Conservation (phyloP, 495 filamentous ascomycete species). For the Hypoxylon trugodes region DNA sequence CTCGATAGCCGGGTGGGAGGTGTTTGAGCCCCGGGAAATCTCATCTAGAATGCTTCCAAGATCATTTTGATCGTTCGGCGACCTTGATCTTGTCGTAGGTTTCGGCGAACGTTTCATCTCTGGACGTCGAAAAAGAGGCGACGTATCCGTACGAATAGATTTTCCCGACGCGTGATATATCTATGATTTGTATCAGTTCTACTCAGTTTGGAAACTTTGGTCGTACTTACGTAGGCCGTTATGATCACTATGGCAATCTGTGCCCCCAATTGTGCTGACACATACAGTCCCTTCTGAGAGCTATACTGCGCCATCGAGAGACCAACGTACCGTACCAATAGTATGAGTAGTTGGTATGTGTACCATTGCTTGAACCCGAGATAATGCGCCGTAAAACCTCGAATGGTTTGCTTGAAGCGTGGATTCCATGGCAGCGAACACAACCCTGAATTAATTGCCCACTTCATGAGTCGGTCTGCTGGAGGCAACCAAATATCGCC, state of each 20-base stretch:
- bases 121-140: slow-evolving; percentile 61
- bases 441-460: slow-evolving; percentile 61
- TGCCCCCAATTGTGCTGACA: slow-evolving; percentile 52
- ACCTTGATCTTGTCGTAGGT: background rate
- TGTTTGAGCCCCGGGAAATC: slow-evolving; percentile 33
- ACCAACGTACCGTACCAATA: slow-evolving; percentile 64
- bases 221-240: slow-evolving; percentile 61
- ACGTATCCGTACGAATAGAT: slow-evolving; percentile 62
- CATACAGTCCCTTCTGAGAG: slow-evolving; percentile 49
- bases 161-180: slow-evolving; percentile 57
- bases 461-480: slow-evolving; percentile 50
- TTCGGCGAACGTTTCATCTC: slow-evolving; percentile 31
- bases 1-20: background rate
- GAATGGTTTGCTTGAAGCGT: slow-evolving; percentile 68
- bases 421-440: slow-evolving; percentile 82
- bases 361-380: slow-evolving; percentile 74
- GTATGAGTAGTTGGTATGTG: slow-evolving; percentile 67
- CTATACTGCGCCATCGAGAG: slow-evolving; percentile 59
- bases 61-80: slow-evolving; percentile 30
- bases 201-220: background rate
- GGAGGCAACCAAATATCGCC: slow-evolving; percentile 34
- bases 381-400: slow-evolving; percentile 69
- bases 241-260: slow-evolving; percentile 67
- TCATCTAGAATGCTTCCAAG: slow-evolving; percentile 55
- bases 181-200: slow-evolving; percentile 47